These are phyloP conservation scores for Heritiera littoralis DNA, from an alignment of 345 rosid species.

Conservation along the genomic window DNA sequence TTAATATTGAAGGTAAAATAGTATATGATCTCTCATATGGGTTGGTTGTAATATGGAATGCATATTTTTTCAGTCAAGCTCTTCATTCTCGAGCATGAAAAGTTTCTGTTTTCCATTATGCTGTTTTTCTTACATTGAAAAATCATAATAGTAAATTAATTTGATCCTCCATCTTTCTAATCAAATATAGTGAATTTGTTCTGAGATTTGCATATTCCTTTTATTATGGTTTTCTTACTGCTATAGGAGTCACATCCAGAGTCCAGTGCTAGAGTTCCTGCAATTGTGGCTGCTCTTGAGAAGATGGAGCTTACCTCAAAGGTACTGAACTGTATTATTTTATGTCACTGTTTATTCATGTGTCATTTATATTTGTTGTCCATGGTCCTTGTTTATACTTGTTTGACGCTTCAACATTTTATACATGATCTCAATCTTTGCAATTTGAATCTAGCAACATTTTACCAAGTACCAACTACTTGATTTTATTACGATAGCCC, in stretches of 20 bases:
- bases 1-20: background rate
- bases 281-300: conserved; percentile 77
- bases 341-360: background rate
- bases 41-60: background rate
- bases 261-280: conserved; percentile 87
- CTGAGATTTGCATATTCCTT: conserved; percentile 9
- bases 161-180: background rate
- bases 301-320: conserved; percentile 72
- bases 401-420: conserved; percentile 1
- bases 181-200: background rate
- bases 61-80: background rate
- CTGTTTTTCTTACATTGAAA: background rate
- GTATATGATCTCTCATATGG: background rate
- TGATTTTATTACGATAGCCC: conserved; percentile 7
- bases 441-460: background rate
- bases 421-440: background rate
- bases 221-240: conserved; percentile 7
- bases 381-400: background rate
- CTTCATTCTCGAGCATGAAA: background rate
- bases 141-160: background rate
- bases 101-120: background rate
- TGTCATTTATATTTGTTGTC: background rate
- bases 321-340: conserved; percentile 37
- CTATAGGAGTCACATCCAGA: conserved; percentile 90
- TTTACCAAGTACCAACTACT: background rate